Evolutionary conservation across 2,329 filamentous ascomycete genomes (phyloP), one percentile per base, ranked within the genome.

Genomic region (Hymenoscyphus infarciens): DNA sequence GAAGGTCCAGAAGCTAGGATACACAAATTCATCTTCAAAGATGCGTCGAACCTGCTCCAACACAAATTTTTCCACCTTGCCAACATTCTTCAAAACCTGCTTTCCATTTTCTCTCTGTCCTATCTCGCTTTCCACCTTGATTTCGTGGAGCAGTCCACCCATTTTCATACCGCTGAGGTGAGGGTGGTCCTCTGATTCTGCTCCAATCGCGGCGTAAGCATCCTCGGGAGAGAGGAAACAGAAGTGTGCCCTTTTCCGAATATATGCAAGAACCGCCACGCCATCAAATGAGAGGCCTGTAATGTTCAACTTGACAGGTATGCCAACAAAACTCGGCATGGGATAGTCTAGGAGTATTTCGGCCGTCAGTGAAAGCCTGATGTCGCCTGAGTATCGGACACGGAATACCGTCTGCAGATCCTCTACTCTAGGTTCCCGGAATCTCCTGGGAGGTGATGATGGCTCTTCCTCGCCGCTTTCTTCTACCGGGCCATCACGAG

Each of bases 1-100:
- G 76, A 98, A 97, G 0, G 94, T 98, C 93, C 94, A 98, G 77
- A 96, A 98, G 76, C 93, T 97, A 54, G 95, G 95, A 78, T 96
- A 98, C 66, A 98, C 93, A 78, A 98, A 95, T 76, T 99, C 95
- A 74, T 98, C 95, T 77, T 99, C 95, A 73, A 99, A 98, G 70
- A 99, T 98, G 73, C 92, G 86, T 74, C 94, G 87, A 66, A 99
- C 95, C 77, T 98, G 94, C 75, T 98, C 94, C 64, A 99, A 82
- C 62, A 99, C 92, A 75, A 99, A 99, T 71, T 92, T 90, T 79
- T 99, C 95, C 63, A 99, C 95, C 81, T 99, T 99, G 63, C 95
- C 94, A 57, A 99, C 94, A 75, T 99, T 99, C 82, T 97, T 98
- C 64, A 99, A 79, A 56, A 94, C 95, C 78, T 97, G 94, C 78